Conservation (phyloP, 768 basidiomycete species). For the Guyanaporus albipodus region DNA sequence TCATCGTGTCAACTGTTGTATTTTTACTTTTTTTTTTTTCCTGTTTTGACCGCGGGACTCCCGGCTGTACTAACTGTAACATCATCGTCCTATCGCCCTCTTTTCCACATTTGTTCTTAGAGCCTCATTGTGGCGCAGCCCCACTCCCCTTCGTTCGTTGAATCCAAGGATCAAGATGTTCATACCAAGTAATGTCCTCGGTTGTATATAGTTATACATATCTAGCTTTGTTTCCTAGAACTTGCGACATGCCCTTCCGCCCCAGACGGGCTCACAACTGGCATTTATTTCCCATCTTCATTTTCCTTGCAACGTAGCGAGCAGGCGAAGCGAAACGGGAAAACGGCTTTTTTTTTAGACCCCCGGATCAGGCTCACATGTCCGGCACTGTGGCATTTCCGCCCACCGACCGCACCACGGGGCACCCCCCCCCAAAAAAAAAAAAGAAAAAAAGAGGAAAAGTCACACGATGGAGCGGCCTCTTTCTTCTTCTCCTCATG, state of each 20-base stretch:
- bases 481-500: neutral
- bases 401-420: neutral
- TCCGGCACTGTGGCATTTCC: too few relatives aligned
- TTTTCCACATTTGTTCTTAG: neutral
- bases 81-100: neutral
- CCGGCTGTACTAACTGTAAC: constrained; percentile 26
- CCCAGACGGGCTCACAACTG: neutral
- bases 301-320: too few relatives aligned
- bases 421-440: too few relatives aligned
- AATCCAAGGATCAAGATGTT: constrained; percentile 2
- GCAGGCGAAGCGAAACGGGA: constrained; percentile 16
- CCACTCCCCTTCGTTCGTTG: constrained; percentile 12
- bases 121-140: constrained; percentile 7
- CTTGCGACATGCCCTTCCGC: too few relatives aligned
- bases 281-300: neutral
- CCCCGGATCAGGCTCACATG: too few relatives aligned
- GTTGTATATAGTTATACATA: constrained; percentile 33
- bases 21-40: constrained; percentile 29
- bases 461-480: constrained; percentile 7
- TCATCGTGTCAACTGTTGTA: constrained; percentile 19
- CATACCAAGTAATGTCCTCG: constrained; percentile 5
- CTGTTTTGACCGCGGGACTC: constrained; percentile 8
- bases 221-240: constrained; percentile 24
- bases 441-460: neutral
- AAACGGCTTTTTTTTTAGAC: constrained; percentile 7